Conservation (phyloP, 2,329 filamentous ascomycete species). For the Claviceps spartinae region DNA sequence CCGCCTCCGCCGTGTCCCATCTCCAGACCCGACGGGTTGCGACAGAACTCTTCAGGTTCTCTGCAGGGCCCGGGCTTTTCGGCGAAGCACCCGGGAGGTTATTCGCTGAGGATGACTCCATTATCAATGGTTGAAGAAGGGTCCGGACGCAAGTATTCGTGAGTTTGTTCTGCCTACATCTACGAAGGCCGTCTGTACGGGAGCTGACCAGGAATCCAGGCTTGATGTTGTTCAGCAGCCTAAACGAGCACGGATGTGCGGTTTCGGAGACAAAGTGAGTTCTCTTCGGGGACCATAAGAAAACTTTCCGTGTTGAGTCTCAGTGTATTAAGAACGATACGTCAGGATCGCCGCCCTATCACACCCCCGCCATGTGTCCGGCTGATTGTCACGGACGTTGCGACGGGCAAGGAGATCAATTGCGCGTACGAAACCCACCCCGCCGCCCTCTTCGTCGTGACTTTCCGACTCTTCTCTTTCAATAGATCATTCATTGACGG, state of each 20-base stretch:
- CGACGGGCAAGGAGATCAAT: slow-evolving; percentile 68
- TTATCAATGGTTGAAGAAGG: slow-evolving; percentile 22
- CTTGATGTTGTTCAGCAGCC: slow-evolving; percentile 83
- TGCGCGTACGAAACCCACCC: slow-evolving; percentile 48
- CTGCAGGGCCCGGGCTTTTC: slow-evolving; percentile 3
- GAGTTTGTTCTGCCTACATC: slow-evolving; percentile 3
- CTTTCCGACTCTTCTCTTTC: too few species aligned
- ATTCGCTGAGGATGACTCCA: slow-evolving; percentile 12
- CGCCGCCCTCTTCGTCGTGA: too few species aligned
- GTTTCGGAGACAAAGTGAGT: slow-evolving; percentile 87
- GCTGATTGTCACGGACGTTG: slow-evolving; percentile 62
- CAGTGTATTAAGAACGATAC: not conserved
- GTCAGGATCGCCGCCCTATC: slow-evolving; percentile 81
- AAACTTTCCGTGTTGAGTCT: not conserved
- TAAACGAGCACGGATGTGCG: slow-evolving; percentile 89
- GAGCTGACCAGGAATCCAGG: slow-evolving; percentile 24
- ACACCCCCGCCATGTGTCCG: slow-evolving; percentile 88
- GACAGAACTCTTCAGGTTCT: not conserved
- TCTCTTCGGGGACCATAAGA: not conserved
- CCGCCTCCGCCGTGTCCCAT: slow-evolving; percentile 7
- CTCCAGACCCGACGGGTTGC: slow-evolving; percentile 13
- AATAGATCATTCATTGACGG: too few species aligned
- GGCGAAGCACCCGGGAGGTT: slow-evolving; percentile 7
- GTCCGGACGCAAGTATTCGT: slow-evolving; percentile 23
- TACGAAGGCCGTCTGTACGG: not conserved